phyloP scores from a whole-genome alignment of 2,329 filamentous ascomycete species.

The Penicillium sp. region DNA sequence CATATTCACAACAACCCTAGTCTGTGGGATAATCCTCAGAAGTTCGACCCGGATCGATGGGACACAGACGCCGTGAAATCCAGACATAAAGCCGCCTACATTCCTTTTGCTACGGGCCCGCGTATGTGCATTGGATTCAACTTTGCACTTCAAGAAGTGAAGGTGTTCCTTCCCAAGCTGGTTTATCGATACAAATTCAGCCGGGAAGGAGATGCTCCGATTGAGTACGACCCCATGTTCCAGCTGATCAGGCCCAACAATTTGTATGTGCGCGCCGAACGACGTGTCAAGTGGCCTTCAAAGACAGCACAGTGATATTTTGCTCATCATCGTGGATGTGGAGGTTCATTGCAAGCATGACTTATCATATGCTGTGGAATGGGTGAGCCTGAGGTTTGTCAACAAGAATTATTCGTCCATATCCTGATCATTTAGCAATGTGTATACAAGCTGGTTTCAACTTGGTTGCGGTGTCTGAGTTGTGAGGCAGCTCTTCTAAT shows the following conservation, averaged over 20 bases:
- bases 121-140: slow-evolving; percentile 64
- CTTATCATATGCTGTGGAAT: too few relatives aligned
- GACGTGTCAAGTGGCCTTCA: background rate
- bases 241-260: slow-evolving; percentile 29
- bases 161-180: slow-evolving; percentile 56
- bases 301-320: too few relatives aligned
- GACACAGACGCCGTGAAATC: slow-evolving; percentile 52
- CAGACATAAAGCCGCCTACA: slow-evolving; percentile 52
- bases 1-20: slow-evolving; percentile 52
- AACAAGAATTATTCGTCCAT: too few relatives aligned
- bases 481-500: too few relatives aligned
- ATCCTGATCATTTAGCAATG: too few relatives aligned
- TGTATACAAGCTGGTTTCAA: too few relatives aligned
- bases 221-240: slow-evolving; percentile 41
- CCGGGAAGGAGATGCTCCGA: slow-evolving; percentile 49
- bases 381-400: too few relatives aligned
- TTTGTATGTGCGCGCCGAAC: slow-evolving; percentile 24
- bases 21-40: slow-evolving; percentile 57
- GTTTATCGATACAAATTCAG: slow-evolving; percentile 58
- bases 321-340: too few relatives aligned
- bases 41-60: slow-evolving; percentile 62
- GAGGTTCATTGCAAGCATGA: too few relatives aligned
- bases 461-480: too few relatives aligned
- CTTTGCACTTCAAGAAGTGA: slow-evolving; percentile 61
- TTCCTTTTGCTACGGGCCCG: slow-evolving; percentile 58